Evolutionary conservation across 352 stramenopile species (phyloP).

Genomic region (Pythium coloratum): DNA sequence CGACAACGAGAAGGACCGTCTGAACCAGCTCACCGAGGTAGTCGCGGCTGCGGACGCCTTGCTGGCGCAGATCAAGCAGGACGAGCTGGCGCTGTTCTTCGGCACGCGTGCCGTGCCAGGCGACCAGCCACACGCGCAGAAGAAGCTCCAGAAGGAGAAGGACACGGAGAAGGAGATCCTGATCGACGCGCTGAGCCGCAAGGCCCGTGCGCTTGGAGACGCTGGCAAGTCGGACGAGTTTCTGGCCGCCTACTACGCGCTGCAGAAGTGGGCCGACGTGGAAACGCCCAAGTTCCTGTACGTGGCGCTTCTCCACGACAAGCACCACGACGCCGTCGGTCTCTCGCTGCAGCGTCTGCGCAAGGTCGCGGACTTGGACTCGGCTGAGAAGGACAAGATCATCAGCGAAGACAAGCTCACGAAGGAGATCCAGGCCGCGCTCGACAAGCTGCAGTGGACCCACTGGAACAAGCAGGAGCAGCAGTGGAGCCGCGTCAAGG

Average conservation of each 20-base stretch:
- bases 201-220: slow-evolving; percentile 72
- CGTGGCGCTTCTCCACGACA: slow-evolving; percentile 61
- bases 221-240: slow-evolving; percentile 58
- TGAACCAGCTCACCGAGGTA: slow-evolving; percentile 46
- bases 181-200: slow-evolving; percentile 62
- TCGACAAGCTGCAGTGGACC: slow-evolving; percentile 49
- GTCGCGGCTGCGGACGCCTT: slow-evolving; percentile 57
- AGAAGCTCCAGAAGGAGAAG: slow-evolving; percentile 79
- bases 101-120: slow-evolving; percentile 58
- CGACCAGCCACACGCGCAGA: slow-evolving; percentile 48
- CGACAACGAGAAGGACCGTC: slow-evolving; percentile 56
- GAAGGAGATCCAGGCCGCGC: slow-evolving; percentile 38
- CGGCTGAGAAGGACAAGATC: slow-evolving; percentile 68
- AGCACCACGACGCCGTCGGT: slow-evolving; percentile 43
- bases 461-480: slow-evolving; percentile 58
- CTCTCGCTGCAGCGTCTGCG: slow-evolving; percentile 69
- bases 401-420: slow-evolving; percentile 56
- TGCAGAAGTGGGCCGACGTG: slow-evolving; percentile 81
- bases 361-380: slow-evolving; percentile 63
- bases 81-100: slow-evolving; percentile 75
- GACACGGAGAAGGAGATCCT: slow-evolving; percentile 69
- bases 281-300: slow-evolving; percentile 54
- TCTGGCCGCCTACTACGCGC: slow-evolving; percentile 37
- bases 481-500: slow-evolving; percentile 60
- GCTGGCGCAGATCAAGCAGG: slow-evolving; percentile 56